A percentile compares a stretch with the other conserved stretches of the same genome.
phyloP scores from a whole-genome alignment of 306 rosid genomes.

The Cicer judaicum region DNA sequence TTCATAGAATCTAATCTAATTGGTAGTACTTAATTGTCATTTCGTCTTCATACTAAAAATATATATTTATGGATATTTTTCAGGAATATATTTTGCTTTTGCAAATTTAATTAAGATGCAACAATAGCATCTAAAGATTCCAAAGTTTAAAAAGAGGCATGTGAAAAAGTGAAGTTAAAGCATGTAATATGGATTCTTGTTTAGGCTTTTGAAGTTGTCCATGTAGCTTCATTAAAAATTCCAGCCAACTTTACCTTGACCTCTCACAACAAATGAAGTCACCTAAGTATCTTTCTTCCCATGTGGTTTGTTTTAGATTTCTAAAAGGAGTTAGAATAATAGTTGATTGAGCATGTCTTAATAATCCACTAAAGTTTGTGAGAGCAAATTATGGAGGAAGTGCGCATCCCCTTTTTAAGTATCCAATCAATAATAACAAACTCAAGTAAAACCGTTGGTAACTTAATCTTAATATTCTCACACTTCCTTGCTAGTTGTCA shows the following conservation, averaged over 20 bases:
- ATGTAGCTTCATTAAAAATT: constrained; percentile 37
- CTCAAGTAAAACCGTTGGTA: constrained; percentile 42
- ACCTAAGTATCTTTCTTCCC: constrained; percentile 38
- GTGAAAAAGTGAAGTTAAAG: constrained; percentile 50
- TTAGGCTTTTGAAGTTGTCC: constrained; percentile 34
- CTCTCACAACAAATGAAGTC: constrained; percentile 22
- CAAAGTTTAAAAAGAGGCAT: constrained; percentile 43
- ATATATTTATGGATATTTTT: neutral
- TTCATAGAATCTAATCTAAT: too few species aligned
- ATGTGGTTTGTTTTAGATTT: constrained; percentile 50
- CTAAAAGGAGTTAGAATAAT: constrained; percentile 38
- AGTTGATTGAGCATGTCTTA: constrained; percentile 37
- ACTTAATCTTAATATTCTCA: neutral
- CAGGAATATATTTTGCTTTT: constrained; percentile 28
- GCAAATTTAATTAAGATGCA: constrained; percentile 47
- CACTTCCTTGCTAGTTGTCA: constrained; percentile 37
- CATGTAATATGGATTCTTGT: constrained; percentile 39
- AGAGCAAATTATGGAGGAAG: constrained; percentile 53
- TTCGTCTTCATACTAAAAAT: too few species aligned
- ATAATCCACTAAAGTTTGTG: constrained; percentile 44
- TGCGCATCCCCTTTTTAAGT: constrained; percentile 59
- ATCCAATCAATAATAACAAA: constrained; percentile 52
- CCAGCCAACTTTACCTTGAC: constrained; percentile 39
- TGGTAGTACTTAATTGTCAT: too few species aligned
- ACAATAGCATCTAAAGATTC: constrained; percentile 44